Evolutionary conservation across 2,329 filamentous ascomycete genomes (phyloP).

Genomic region (Penicillium olsonii): DNA sequence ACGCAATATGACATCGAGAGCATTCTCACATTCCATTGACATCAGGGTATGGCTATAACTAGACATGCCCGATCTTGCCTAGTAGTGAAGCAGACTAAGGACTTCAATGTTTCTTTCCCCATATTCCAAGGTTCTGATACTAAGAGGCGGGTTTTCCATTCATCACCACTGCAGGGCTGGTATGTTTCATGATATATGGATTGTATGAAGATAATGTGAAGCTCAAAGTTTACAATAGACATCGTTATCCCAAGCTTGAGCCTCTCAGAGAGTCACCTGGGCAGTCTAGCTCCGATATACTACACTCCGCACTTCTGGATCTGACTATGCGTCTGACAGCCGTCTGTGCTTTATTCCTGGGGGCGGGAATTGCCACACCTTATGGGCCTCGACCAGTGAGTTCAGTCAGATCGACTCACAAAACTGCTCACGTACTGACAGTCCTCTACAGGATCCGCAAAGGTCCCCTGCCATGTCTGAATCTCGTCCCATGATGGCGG

Average conservation of each 20-base stretch:
- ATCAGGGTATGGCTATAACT: too few relatives aligned
- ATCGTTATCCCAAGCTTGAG: too few relatives aligned
- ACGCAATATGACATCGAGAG: slow-evolving; percentile 2
- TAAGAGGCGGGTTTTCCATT: too few relatives aligned
- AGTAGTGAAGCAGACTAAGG: too few relatives aligned
- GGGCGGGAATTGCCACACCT: slow-evolving; percentile 8
- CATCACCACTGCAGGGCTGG: too few relatives aligned
- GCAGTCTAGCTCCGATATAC: not conserved
- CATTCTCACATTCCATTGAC: slow-evolving; percentile 17
- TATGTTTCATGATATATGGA: not conserved
- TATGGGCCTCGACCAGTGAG: slow-evolving; percentile 2
- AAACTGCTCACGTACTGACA: too few relatives aligned
- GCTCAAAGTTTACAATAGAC: too few relatives aligned
- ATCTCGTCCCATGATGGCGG: slow-evolving; percentile 11
- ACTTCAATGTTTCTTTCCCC: too few relatives aligned
- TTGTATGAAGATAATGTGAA: too few relatives aligned
- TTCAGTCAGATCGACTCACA: not conserved
- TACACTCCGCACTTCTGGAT: not conserved
- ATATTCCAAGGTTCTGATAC: too few relatives aligned
- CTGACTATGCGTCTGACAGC: slow-evolving; percentile 12
- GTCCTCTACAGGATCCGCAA: not conserved
- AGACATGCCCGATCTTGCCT: too few relatives aligned
- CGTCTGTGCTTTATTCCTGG: slow-evolving; percentile 3
- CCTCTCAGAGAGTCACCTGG: too few relatives aligned
- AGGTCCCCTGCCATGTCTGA: slow-evolving; percentile 7